Percentiles rank a stretch among this genome's conserved stretches.
phyloP scores from a whole-genome alignment of 805 yeast species.

The Saccharomycopsis synnaedendra region DNA sequence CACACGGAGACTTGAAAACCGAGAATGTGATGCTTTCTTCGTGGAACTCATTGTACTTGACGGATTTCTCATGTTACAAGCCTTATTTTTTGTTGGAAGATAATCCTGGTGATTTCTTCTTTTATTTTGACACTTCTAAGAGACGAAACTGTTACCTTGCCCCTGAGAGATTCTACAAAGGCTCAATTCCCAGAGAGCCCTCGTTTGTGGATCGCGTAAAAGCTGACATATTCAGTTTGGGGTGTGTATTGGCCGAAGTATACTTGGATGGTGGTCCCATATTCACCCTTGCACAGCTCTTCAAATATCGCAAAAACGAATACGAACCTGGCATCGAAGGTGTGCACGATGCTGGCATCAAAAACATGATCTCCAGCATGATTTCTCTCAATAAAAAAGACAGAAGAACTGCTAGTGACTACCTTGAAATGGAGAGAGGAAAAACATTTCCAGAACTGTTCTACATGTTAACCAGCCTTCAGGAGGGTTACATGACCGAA shows the following conservation, averaged over 20 bases:
- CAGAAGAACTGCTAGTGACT: constrained; percentile 43
- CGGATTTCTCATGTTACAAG: constrained; percentile 80
- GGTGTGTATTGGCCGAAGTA: constrained; percentile 86
- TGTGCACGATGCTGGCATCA: constrained; percentile 39
- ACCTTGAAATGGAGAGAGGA: constrained; percentile 39
- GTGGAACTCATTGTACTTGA: constrained; percentile 76
- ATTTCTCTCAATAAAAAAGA: constrained; percentile 49
- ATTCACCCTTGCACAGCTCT: constrained; percentile 78
- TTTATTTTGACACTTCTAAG: constrained; percentile 84
- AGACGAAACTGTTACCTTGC: constrained; percentile 85
- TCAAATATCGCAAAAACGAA: constrained; percentile 66
- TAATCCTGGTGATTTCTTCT: constrained; percentile 85
- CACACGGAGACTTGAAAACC: constrained; percentile 86
- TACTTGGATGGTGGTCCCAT: constrained; percentile 79
- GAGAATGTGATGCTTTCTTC: constrained; percentile 82
- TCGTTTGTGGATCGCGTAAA: constrained; percentile 19
- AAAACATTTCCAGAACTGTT: constrained; percentile 56
- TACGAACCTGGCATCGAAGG: constrained; percentile 51
- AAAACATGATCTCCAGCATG: constrained; percentile 50
- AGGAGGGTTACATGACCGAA: constrained; percentile 48
- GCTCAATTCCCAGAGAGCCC: constrained; percentile 16
- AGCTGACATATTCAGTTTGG: constrained; percentile 77
- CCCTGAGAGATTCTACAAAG: constrained; percentile 68
- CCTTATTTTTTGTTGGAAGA: constrained; percentile 84
- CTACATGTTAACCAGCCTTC: constrained; percentile 33